Evolutionary conservation across 2,329 filamentous ascomycete genomes (phyloP).

Genomic region (Corniculantispora saksenae): DNA sequence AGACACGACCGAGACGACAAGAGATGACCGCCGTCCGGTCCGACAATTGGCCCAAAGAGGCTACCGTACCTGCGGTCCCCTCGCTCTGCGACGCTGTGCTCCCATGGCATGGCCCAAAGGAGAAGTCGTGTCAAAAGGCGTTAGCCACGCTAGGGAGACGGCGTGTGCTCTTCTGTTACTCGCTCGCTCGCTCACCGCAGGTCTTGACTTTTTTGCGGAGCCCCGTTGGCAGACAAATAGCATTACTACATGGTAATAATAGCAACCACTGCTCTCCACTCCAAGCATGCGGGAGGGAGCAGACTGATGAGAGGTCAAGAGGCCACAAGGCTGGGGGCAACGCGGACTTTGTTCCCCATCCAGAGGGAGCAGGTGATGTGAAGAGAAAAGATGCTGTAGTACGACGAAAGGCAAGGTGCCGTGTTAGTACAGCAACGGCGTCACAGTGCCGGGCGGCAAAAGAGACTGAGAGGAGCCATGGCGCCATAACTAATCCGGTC

Average conservation of each 20-base stretch:
- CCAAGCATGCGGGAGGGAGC: background rate
- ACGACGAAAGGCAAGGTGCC: no score
- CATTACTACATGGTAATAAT: constrained; percentile 8
- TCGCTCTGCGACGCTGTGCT: background rate
- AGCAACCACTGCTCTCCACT: background rate
- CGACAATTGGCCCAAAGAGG: constrained; percentile 4
- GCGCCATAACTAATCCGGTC: background rate
- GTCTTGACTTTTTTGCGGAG: constrained; percentile 13
- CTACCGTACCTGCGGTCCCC: background rate
- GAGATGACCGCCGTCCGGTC: background rate
- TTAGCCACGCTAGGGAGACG: background rate
- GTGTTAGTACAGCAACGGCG: background rate
- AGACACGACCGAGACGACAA: no score
- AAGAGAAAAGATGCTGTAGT: background rate
- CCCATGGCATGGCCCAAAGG: constrained; percentile 1
- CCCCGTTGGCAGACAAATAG: constrained; percentile 5
- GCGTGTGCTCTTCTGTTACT: background rate
- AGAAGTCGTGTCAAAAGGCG: background rate
- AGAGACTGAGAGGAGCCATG: background rate
- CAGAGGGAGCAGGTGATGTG: constrained; percentile 18
- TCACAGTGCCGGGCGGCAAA: background rate
- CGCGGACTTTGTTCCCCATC: no score
- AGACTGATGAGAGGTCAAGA: background rate
- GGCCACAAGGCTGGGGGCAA: constrained; percentile 9
- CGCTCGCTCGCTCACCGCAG: constrained; percentile 3